phyloP scores from a whole-genome alignment of 805 yeast species.

The Sungouiella thailandica region DNA sequence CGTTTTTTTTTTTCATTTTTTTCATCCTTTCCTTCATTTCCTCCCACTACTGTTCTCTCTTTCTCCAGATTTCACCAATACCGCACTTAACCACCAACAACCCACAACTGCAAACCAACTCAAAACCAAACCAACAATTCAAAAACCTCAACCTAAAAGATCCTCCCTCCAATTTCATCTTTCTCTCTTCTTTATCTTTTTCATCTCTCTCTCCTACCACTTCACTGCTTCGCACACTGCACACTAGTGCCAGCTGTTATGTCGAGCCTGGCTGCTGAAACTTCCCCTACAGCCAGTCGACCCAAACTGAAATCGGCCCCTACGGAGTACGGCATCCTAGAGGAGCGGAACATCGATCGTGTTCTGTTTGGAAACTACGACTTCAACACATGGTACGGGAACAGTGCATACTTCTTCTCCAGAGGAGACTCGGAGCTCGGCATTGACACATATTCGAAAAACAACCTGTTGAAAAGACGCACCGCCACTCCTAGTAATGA shows the following conservation, averaged over 20 bases:
- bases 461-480: slow-evolving; percentile 6
- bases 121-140: too few species aligned
- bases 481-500: slow-evolving; percentile 4
- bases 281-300: too few species aligned
- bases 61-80: background rate
- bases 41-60: background rate
- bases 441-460: slow-evolving; percentile 10
- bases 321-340: slow-evolving; percentile 58
- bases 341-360: slow-evolving; percentile 55
- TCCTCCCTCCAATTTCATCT: too few species aligned
- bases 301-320: too few species aligned
- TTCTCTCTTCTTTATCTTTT: too few species aligned
- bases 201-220: too few species aligned
- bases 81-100: too few species aligned
- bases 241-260: too few species aligned
- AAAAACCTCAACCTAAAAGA: too few species aligned
- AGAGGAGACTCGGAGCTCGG: slow-evolving; percentile 25
- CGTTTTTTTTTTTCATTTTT: background rate
- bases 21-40: background rate
- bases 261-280: too few species aligned
- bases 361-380: slow-evolving; percentile 66
- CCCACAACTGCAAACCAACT: too few species aligned
- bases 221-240: too few species aligned
- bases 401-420: slow-evolving; percentile 62
- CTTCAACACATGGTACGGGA: slow-evolving; percentile 85